A percentile compares a stretch with the other conserved stretches of the same genome.
These are phyloP conservation scores for Neofusicoccum ribis DNA, from an alignment of 2,329 filamentous ascomycete genomes.

Conservation along the genomic window DNA sequence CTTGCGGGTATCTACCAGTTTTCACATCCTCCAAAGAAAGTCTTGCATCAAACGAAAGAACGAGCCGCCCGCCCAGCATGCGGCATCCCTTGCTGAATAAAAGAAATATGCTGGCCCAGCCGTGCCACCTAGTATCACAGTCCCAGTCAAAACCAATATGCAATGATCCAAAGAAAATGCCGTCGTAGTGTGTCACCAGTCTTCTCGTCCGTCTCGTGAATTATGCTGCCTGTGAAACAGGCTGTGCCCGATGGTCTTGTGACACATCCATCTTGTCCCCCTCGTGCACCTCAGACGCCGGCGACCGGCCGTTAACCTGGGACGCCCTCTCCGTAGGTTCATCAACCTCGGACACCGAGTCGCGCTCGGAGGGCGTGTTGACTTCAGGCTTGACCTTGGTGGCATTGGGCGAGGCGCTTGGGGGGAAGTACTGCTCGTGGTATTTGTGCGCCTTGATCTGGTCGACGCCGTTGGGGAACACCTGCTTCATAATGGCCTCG, in stretches of 20 bases:
- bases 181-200: neutral
- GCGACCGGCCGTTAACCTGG: slow-evolving; percentile 1
- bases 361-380: slow-evolving; percentile 4
- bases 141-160: neutral
- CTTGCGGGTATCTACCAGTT: slow-evolving; percentile 13
- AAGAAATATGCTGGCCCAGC: neutral
- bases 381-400: slow-evolving; percentile 15
- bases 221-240: slow-evolving; percentile 9
- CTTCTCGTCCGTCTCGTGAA: neutral
- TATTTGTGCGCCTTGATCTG: slow-evolving; percentile 21
- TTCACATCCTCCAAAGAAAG: neutral
- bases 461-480: slow-evolving; percentile 39
- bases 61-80: neutral
- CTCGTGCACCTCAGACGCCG: neutral
- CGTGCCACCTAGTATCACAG: neutral
- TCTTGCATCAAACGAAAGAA: slow-evolving; percentile 2
- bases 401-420: neutral
- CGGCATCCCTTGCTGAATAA: neutral
- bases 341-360: slow-evolving; percentile 2
- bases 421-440: slow-evolving; percentile 21
- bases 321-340: neutral
- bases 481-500: slow-evolving; percentile 36
- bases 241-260: neutral
- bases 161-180: neutral
- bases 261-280: slow-evolving; percentile 8